Conservation (phyloP, 331 rosid species). For the Pyracantha coccinea region DNA sequence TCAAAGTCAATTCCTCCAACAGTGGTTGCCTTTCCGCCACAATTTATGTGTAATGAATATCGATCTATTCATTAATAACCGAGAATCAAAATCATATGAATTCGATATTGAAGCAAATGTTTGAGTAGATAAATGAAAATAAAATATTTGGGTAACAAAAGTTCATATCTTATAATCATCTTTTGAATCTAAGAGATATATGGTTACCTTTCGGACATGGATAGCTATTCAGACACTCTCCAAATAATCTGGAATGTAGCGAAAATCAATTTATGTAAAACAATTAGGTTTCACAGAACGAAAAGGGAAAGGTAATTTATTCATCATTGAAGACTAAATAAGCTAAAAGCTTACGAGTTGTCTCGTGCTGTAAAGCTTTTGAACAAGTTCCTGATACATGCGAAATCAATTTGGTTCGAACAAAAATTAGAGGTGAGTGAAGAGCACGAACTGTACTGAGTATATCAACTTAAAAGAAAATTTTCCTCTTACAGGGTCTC, state of each 20-base stretch:
- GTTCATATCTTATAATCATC: not conserved
- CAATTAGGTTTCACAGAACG: not conserved
- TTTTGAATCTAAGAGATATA: not conserved
- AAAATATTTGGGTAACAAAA: not conserved
- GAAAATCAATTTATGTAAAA: not conserved
- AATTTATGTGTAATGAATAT: slow-evolving; percentile 10
- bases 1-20: not conserved
- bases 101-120: not conserved
- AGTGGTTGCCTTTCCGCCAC: not conserved
- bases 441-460: not conserved
- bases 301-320: not conserved
- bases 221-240: not conserved
- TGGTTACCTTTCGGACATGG: not conserved
- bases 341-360: slow-evolving; percentile 3
- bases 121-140: not conserved
- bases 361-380: not conserved
- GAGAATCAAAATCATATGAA: not conserved
- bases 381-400: slow-evolving; percentile 11
- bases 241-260: not conserved
- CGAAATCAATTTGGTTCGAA: not conserved
- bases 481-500: not conserved
- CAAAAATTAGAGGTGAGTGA: not conserved
- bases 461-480: not conserved
- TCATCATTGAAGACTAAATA: not conserved
- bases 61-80: too few relatives aligned